Evolutionary conservation across 2,329 filamentous ascomycete species (phyloP), one percentile per base, ranked within the genome.

Genomic region (Aspergillus sergii): DNA sequence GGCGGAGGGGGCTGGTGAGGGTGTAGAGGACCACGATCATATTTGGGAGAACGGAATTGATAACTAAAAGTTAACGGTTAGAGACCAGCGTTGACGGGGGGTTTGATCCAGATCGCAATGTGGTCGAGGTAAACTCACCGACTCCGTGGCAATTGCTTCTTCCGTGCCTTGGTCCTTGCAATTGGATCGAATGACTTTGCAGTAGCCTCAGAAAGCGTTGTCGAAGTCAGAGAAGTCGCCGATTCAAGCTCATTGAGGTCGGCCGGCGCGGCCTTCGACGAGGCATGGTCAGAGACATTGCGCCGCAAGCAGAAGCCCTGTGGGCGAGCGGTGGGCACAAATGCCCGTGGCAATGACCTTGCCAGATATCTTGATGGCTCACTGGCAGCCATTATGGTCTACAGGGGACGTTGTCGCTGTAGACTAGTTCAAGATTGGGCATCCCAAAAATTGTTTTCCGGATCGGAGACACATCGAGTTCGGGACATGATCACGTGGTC

Each of bases 21-120:
- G 77, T 98, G 94, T 28, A 98, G 85, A 67, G 94, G 94, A 61
- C 95, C 95, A 73, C 94, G 92, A 79, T 97, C 89, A 85, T 94
- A 99, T 82, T 94, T 95, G 67, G 95, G 95, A 57, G 94, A 90
- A 68, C 94, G 93, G 80, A 91, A 98, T 80, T 96, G 92, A 82
- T 98, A 99, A 85, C 94, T 96, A 66, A 36, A 46, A 58, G 39
- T 58, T 26, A n/a, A 56, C 57, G 36, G 45, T 67, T 61, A 66
- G 62, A 61, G 53, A 58, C 51, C 12, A 48, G 55, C 36, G 50
- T 54, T 60, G 45, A 53, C 41, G 43, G 41, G 4, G 4, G 12
- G 6, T 2, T 41, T 16, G n/a, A 26, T 36, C 34, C 3, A 21
- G n/a, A 55, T 39, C 14, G 51, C 32, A 28, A n/a, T 16, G 12